phyloP scores from a whole-genome alignment of 2,329 filamentous ascomycete genomes.

The Penicillium aurantiogriseum region DNA sequence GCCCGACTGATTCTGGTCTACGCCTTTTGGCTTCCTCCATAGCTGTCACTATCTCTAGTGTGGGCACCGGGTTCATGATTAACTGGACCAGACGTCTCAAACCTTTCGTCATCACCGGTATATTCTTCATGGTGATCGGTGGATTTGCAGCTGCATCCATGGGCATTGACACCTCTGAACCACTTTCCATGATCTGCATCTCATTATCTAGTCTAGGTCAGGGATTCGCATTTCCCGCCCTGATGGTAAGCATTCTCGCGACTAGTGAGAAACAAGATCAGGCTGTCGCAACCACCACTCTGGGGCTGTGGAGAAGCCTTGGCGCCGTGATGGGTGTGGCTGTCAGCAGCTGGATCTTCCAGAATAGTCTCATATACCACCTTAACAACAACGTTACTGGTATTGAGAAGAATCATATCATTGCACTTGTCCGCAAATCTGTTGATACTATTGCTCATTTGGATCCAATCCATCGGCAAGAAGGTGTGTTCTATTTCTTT shows the following conservation, averaged over 20 bases:
- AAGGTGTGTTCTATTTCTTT: constrained; percentile 39
- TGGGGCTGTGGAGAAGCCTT: constrained; percentile 69
- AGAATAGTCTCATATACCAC: constrained; percentile 65
- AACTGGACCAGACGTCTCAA: constrained; percentile 60
- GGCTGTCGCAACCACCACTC: constrained; percentile 67
- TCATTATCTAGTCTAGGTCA: constrained; percentile 58
- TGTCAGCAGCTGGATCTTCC: constrained; percentile 67
- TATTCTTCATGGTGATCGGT: constrained; percentile 51
- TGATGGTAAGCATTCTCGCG: constrained; percentile 63
- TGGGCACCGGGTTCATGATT: constrained; percentile 62
- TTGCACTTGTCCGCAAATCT: constrained; percentile 51
- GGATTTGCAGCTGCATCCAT: constrained; percentile 52
- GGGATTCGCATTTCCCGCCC: constrained; percentile 64
- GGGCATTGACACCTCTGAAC: constrained; percentile 51
- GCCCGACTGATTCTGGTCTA: constrained; percentile 69
- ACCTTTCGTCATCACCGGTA: constrained; percentile 57
- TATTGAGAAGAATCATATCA: constrained; percentile 54
- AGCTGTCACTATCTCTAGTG: constrained; percentile 55
- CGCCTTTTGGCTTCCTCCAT: constrained; percentile 65
- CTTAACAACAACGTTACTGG: constrained; percentile 60
- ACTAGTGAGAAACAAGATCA: constrained; percentile 61
- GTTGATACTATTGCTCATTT: constrained; percentile 50
- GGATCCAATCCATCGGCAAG: constrained; percentile 44
- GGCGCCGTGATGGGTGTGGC: constrained; percentile 74
- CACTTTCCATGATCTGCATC: constrained; percentile 57